Conservation (phyloP, 2,329 filamentous ascomycete genomes). For the Beauveria caledonica region DNA sequence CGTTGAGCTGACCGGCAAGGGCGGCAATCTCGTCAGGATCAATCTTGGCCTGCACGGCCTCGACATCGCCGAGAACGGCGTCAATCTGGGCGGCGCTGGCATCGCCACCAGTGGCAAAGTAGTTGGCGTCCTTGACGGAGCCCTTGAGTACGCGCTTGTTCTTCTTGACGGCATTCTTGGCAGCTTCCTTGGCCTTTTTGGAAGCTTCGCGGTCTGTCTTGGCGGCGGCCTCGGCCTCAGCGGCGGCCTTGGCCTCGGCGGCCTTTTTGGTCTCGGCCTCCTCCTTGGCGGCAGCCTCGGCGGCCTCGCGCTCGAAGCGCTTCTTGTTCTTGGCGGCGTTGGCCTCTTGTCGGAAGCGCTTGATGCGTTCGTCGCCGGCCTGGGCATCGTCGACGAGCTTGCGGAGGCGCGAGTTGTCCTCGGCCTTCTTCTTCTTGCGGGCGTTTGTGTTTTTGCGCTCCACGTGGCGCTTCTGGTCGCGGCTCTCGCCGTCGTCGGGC, state of each 20-base stretch:
- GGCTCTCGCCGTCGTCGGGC: constrained; percentile 96
- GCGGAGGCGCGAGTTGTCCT: constrained; percentile 87
- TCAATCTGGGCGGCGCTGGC: constrained; percentile 72
- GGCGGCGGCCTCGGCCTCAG: constrained; percentile 77
- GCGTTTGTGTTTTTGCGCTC: constrained; percentile 98
- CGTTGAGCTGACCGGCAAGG: constrained; percentile 71
- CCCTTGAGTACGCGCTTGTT: constrained; percentile 96
- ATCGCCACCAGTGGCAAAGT: constrained; percentile 71
- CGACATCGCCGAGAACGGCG: constrained; percentile 73
- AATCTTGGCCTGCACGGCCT: constrained; percentile 78
- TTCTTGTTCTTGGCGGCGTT: constrained; percentile 96
- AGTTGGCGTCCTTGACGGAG: constrained; percentile 95
- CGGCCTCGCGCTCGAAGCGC: constrained; percentile 80
- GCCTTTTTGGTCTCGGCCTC: constrained; percentile 78
- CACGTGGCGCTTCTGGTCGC: constrained; percentile 96
- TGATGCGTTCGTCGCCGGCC: constrained; percentile 86
- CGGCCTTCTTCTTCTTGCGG: constrained; percentile 98
- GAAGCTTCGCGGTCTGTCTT: constrained; percentile 74
- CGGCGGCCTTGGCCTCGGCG: constrained; percentile 69
- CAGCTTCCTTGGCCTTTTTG: constrained; percentile 98
- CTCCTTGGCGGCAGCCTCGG: constrained; percentile 78
- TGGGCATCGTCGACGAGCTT: constrained; percentile 83
- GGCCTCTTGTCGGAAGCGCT: constrained; percentile 89
- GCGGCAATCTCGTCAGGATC: constrained; percentile 84
- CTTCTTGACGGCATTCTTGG: constrained; percentile 99